Conservation (phyloP, 140 eudicot species). For the Bidens hawaiensis region DNA sequence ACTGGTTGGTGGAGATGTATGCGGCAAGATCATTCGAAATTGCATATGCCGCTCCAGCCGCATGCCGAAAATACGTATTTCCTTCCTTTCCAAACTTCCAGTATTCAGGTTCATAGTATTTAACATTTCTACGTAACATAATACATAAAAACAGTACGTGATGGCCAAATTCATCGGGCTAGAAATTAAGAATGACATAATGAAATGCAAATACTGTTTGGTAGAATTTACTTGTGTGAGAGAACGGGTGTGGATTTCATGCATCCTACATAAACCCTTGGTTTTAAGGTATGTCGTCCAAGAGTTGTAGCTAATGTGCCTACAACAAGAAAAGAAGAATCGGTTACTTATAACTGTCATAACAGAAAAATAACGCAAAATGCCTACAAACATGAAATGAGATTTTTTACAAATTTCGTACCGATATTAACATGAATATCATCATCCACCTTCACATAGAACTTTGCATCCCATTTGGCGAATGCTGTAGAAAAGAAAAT, state of each 20-base stretch:
- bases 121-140: conserved; percentile 45
- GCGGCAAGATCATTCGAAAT: conserved; percentile 78
- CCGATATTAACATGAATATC: conserved; percentile 73
- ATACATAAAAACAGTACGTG: neutral
- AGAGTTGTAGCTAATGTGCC: conserved; percentile 65
- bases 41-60: conserved; percentile 81
- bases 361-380: neutral
- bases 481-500: conserved; percentile 59
- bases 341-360: neutral
- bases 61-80: conserved; percentile 73
- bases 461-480: conserved; percentile 69
- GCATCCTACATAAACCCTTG: conserved; percentile 53
- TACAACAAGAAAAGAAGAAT: no score
- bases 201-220: neutral
- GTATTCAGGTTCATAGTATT: conserved; percentile 78
- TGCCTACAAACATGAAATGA: no score
- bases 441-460: conserved; percentile 62
- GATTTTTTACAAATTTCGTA: conserved; percentile 11
- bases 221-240: conserved; percentile 42
- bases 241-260: conserved; percentile 74
- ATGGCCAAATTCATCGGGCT: neutral
- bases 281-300: conserved; percentile 51
- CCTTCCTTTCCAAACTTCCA: conserved; percentile 91
- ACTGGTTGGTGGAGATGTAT: conserved; percentile 77
- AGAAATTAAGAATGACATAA: neutral